Evolutionary conservation across 1,284 basidiomycete species (phyloP), one percentile per base, ranked within the genome.

Genomic region (Cryptococcus sp.): DNA sequence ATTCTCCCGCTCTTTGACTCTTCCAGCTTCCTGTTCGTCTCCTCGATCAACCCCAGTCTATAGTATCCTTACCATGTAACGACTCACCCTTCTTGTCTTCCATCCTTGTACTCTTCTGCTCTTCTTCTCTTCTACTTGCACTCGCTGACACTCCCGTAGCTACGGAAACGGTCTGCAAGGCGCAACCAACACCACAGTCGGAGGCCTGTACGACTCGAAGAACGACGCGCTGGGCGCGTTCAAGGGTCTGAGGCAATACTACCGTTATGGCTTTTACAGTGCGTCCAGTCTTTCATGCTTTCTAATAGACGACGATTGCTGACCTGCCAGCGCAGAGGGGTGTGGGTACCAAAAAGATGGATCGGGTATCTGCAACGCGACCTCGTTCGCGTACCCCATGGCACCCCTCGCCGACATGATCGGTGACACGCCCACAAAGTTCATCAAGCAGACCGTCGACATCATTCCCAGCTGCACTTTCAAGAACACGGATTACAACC

Each of bases 251-350:
- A 64, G 76, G 47, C 72, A 75, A 61, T 66, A 73, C 56, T 79
- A 79, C 69, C 68, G 76, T 60, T 79, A 69, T 50, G 76, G 76
- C 49, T 54, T 78, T 20, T 74, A 76, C 68, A 68, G 74, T 77
- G 59, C 58, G 75, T 75, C 27, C 27, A 5, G 27, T 31, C 27
- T 5, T 31, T 31, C 27, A 10, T 31, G 27, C 10, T 35, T 35
- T 20, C 39, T 35, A 23, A 23, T n/a, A 27, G 3, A 38, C 17
- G 8, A n/a, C 16, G 35, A 20, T 22, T 11, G 10, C 55, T 56
- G 25, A 51, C 50, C 31, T 53, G 8, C 31, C 10, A 35, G n/a
- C 19, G 7, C 41, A 76, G 74, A 71, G 49, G 65, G 68, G 3
- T 79, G 77, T 53, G 76, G 66, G 0, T 78, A 79, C 66, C 69